Evolutionary conservation across 108 stramenopile genomes (phyloP), one percentile per base, ranked within the genome.

Genomic region (Cyclotella atomus): DNA sequence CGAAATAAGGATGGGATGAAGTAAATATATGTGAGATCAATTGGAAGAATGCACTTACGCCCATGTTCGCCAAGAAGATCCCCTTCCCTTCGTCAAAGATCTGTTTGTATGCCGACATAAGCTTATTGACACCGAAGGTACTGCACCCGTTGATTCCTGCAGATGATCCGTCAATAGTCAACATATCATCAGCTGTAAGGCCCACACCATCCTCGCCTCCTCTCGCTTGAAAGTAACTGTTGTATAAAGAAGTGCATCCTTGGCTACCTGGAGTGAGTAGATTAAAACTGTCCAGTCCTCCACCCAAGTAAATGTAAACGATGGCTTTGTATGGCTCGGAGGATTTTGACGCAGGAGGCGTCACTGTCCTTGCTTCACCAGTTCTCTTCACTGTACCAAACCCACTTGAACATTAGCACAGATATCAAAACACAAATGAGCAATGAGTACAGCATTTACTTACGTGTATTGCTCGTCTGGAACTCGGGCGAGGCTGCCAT

Each of bases 261-360:
- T 57, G 56, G 12, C 35, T 45, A 50, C 70, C 63, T 6, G 84
- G 84, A 25, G 70, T 77, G 15, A 84, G 71, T 36, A 84, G 30
- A 46, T 84, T 82, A 68, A 82, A 82, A n/a, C 76, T 78, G 45
- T 84, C 84, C 2, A 73, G 21, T 30, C 84, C 84, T 38, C 82
- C 82, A 38, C 35, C 23, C 10, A 83, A 54, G 36, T 70, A 57
- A 19, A 83, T 62, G 52, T 75, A 83, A 16, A 83, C 78, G 53
- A 83, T 66, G 33, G 82, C 82, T 65, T 83, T 83, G 46, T 83
- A 83, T 0, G 77, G 68, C 16, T 63, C 59, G 2, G 61, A 63
- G 12, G 85, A 72, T 56, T 61, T 81, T 17, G 54, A 14, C 43
- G 71, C 32, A 5, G 75, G 43, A 23, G 70, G 76, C 64, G 76